Conservation (phyloP, 73 alveolate genomes). For the Blepharisma stoltei region DNA sequence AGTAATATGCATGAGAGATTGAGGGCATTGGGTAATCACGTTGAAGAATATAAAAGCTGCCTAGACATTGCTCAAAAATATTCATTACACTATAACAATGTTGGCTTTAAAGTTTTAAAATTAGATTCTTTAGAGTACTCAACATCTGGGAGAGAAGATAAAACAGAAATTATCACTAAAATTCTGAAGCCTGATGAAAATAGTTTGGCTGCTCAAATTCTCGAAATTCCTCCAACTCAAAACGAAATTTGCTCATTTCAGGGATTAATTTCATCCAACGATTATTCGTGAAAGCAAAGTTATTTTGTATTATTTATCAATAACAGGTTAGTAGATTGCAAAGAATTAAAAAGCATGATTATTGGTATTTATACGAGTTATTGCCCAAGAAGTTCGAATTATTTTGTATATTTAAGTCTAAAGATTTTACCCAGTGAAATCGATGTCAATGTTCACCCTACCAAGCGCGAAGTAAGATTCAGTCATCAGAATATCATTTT, state of each 20-base stretch:
- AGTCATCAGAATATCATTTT: slow-evolving; percentile 60
- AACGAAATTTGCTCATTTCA: not conserved
- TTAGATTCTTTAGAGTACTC: slow-evolving; percentile 17
- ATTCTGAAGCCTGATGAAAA: not conserved
- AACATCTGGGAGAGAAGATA: slow-evolving; percentile 28
- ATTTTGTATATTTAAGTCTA: slow-evolving; percentile 64
- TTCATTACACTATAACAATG: slow-evolving; percentile 52
- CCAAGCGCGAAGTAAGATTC: slow-evolving; percentile 73
- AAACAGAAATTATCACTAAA: slow-evolving; percentile 32
- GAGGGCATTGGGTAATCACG: not conserved
- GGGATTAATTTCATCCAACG: not conserved
- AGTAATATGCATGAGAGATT: slow-evolving; percentile 31
- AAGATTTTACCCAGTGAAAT: slow-evolving; percentile 54
- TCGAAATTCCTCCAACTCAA: not conserved
- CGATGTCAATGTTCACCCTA: slow-evolving; percentile 91
- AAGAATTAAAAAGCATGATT: slow-evolving; percentile 52
- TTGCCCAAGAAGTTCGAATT: slow-evolving; percentile 47
- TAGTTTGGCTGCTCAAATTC: not conserved
- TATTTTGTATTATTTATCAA: slow-evolving; percentile 66
- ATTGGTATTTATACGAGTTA: slow-evolving; percentile 46
- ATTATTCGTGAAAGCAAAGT: slow-evolving; percentile 34
- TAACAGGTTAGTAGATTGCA: slow-evolving; percentile 72
- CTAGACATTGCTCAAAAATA: slow-evolving; percentile 53
- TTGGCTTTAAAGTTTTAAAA: slow-evolving; percentile 42
- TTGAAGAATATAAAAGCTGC: slow-evolving; percentile 20